Conservation (phyloP, 2,329 filamentous ascomycete genomes). For the Escovopsis sp. region DNA sequence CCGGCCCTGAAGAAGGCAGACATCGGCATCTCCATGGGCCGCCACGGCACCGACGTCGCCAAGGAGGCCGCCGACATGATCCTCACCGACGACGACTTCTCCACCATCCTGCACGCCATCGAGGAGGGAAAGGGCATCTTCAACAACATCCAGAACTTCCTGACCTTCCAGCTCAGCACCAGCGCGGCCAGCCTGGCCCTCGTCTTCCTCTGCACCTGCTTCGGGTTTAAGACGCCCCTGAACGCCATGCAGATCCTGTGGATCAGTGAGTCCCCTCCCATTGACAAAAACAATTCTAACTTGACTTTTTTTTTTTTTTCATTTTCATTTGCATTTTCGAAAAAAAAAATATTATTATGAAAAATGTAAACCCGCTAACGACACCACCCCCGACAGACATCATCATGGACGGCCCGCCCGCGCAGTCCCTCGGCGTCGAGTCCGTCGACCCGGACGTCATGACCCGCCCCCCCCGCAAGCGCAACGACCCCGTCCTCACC, state of each 20-base stretch:
- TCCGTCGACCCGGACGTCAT: conserved; percentile 90
- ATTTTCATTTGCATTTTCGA: no score
- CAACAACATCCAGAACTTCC: conserved; percentile 98
- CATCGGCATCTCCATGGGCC: conserved; percentile 95
- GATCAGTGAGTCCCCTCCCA: conserved; percentile 78
- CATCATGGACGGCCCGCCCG: conserved; percentile 97
- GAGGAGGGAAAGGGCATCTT: conserved; percentile 99
- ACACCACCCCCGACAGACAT: no score
- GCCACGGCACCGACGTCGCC: conserved; percentile 87
- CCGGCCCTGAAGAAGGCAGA: conserved; percentile 94
- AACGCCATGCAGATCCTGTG: conserved; percentile 99
- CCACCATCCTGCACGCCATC: conserved; percentile 84
- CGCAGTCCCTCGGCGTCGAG: conserved; percentile 92
- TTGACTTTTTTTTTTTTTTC: no score
- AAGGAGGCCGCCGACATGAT: conserved; percentile 96
- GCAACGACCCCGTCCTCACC: conserved; percentile 85
- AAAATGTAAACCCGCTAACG: no score
- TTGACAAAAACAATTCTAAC: no score
- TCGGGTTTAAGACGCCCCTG: conserved; percentile 87
- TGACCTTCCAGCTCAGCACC: conserved; percentile 95
- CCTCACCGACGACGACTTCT: conserved; percentile 77
- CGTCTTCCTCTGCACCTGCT: conserved; percentile 80
- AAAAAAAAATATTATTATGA: no score
- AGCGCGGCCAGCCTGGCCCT: conserved; percentile 85
- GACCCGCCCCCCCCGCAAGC: conserved; percentile 70